phyloP scores from a whole-genome alignment of 2,329 filamentous ascomycete genomes.

The Cladosporium velox region DNA sequence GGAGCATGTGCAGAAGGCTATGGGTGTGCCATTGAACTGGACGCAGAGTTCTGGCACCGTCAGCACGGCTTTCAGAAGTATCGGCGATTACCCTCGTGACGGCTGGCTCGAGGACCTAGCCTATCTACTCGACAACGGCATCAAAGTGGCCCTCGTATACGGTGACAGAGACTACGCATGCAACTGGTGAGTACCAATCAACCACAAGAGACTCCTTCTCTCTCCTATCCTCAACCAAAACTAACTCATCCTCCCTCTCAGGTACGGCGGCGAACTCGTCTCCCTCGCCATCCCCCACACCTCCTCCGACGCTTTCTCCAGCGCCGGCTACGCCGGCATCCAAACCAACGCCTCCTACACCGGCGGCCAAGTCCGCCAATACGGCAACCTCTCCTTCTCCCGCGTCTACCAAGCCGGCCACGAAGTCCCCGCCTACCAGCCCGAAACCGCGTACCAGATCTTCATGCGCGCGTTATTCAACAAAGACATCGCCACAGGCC shows the following conservation, averaged over 20 bases:
- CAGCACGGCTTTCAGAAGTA: constrained; percentile 35
- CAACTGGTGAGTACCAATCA: constrained; percentile 20
- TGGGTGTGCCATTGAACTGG: constrained; percentile 52
- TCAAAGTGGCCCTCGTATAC: constrained; percentile 58
- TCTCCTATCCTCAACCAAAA: no score
- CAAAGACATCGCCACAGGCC: constrained; percentile 48
- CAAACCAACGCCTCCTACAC: constrained; percentile 27
- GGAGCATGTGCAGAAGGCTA: constrained; percentile 55
- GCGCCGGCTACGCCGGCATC: constrained; percentile 47
- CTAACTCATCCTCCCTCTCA: constrained; percentile 42
- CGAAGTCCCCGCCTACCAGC: constrained; percentile 50
- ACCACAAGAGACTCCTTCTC: no score
- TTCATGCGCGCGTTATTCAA: constrained; percentile 51
- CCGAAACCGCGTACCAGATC: constrained; percentile 52
- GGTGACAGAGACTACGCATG: constrained; percentile 57
- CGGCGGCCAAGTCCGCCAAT: constrained; percentile 32
- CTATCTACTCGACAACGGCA: constrained; percentile 57
- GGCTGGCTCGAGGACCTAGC: constrained; percentile 52
- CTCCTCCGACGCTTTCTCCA: constrained; percentile 45
- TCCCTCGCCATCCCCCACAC: constrained; percentile 60
- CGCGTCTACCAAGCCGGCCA: constrained; percentile 41
- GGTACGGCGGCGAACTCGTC: constrained; percentile 58
- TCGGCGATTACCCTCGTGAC: constrained; percentile 52
- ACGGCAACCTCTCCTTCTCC: constrained; percentile 35
- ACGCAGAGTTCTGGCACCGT: constrained; percentile 20